Evolutionary conservation across 1,139 yeast genomes (phyloP), one percentile per base, ranked within the genome.

Genomic region (Suhomyces atakaporum): DNA sequence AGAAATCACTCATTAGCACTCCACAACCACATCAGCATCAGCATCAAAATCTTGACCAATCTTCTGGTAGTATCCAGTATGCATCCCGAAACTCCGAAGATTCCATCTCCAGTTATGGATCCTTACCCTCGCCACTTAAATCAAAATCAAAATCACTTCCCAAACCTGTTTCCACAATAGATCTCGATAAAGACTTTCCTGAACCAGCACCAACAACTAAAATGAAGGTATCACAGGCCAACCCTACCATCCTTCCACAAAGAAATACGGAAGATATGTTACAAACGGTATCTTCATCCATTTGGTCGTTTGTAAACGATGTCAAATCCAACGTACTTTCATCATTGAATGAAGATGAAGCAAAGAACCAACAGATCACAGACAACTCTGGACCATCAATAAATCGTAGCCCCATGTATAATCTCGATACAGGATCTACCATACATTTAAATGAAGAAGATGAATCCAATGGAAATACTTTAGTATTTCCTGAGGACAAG

Each of bases 291-390:
- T 66, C 74, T 3, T 56, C 67, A 12, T 69, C 74, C 7, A 61
- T 71, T 10, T 69, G 75, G 75, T 52, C 74, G 2, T 70, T 71
- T 53, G 73, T 71, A 13, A 69, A 63, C 43, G 75, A 70, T 34
- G 69, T 71, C 11, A 66, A 66, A 39, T 37, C 61, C 30, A 69
- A 68, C 40, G 69, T 69, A 11, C 49, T 66, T 25, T 57, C 69
- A 5, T 56, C 72, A 4, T 51, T 68, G 34, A 56, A 59, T 27
- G 73, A 66, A 30, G 67, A 62, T 24, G 52, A 49, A 7, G 20
- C 23, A 22, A 16, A 30, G 18, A 31, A 25, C 12, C 20, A 35
- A 6, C 23, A 31, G 40, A 43, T 11, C 25, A 34, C 34, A 9
- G 24, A 26, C 25, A 20, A 27, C 29, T 26, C 40, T 9, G 16